Base-by-base conservation (phyloP, 805 yeast genomes). In the Candida vartiovaarae region DNA sequence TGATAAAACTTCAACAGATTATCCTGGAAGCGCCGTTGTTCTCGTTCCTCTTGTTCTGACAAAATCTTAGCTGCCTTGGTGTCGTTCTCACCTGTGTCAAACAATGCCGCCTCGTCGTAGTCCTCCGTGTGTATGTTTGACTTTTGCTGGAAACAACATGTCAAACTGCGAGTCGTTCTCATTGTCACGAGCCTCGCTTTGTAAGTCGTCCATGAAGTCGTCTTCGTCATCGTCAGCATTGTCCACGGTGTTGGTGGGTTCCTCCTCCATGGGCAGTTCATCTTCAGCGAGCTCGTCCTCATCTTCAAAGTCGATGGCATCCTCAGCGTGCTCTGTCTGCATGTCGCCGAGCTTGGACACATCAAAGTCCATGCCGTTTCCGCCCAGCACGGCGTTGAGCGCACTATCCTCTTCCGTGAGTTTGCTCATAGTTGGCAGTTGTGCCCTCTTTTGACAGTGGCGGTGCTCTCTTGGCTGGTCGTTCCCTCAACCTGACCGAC, bases 211-310 rank as follows among this genome's bases (percentile, higher is more conserved):
- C 61, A 67, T 57, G 28, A 68, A 49, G 48, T 68, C 71, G 40
- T 64, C 70, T 5, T 59, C 69, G 7, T 53, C 68, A n/a, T 59
- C 60, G 23, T 58, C 65, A n/a, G 57, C 70, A 25, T 51, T 60
- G 5, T 40, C 46, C 3, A 42, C 51, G 8, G 44, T 38, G 41
- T 50, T 26, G 8, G 54, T 8, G 9, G 52, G 24, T 6, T 36
- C 41, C 26, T 49, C 49, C 45, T 46, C 70, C 29, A 64, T 71
- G 1, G 70, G 70, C 3, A 64, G 55, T 44, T 86, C 95, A 24
- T 90, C 96, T 25, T 90, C 97, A 0, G 97, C 97, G 39, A 90
- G 68, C 62, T 90, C 97, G 52, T 90, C 97, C 56, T 86, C 95
- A 60, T 87, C 96, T 57, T 87, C 96, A 60, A 85, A 91, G 62